Evolutionary conservation across 225 moss, liverwort and hornwort species (phyloP).

Genomic region (Takakia lepidozioides): DNA sequence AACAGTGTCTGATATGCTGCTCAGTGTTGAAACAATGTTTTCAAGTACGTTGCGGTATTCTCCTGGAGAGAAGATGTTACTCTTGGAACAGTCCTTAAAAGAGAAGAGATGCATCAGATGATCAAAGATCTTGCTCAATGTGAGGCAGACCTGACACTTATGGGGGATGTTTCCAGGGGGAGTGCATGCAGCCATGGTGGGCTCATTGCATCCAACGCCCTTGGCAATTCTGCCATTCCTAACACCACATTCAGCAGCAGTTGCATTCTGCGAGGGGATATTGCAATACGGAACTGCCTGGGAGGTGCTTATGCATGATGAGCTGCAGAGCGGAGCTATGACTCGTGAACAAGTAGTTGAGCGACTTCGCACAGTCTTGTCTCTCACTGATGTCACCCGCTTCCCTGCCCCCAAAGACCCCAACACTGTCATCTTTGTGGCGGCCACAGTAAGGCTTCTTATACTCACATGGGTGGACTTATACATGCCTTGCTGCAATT

Average conservation of each 20-base stretch:
- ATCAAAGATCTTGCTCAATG: neutral
- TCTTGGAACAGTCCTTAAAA: too few relatives aligned
- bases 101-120: too few relatives aligned
- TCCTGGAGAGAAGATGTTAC: too few relatives aligned
- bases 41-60: too few relatives aligned
- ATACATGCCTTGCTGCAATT: too few relatives aligned
- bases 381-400: conserved; percentile 91
- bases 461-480: neutral
- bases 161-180: conserved; percentile 44
- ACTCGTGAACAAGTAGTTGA: conserved; percentile 80
- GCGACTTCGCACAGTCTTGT: conserved; percentile 75
- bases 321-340: conserved; percentile 59
- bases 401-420: conserved; percentile 83
- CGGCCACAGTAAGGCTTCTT: conserved; percentile 65
- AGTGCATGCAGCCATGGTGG: conserved; percentile 98
- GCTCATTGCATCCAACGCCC: conserved; percentile 77
- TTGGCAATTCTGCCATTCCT: conserved; percentile 79
- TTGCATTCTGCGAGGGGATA: conserved; percentile 96
- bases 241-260: conserved; percentile 96
- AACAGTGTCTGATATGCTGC: too few relatives aligned
- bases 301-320: conserved; percentile 91
- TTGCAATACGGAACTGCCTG: conserved; percentile 93
- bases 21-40: too few relatives aligned
- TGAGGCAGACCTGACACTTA: too few relatives aligned
- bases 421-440: conserved; percentile 78